phyloP scores from a whole-genome alignment of 2,329 filamentous ascomycete species.

The Mycocentrospora acerina region DNA sequence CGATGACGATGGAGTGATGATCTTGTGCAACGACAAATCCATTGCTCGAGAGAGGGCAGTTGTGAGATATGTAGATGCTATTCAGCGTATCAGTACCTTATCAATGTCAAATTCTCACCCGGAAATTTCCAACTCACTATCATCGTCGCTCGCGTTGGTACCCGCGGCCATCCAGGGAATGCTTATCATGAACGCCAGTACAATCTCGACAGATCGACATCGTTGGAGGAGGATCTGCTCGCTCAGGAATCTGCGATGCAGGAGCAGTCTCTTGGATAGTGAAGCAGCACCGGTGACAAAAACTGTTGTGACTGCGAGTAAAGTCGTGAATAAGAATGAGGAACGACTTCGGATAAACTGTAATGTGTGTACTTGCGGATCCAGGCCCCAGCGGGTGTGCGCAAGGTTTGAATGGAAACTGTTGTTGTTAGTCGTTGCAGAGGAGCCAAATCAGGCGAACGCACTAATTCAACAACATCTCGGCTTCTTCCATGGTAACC shows the following conservation, averaged over 20 bases:
- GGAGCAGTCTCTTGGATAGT: constrained; percentile 64
- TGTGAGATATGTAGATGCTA: constrained; percentile 69
- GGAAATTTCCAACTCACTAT: too few relatives aligned
- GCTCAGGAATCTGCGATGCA: constrained; percentile 64
- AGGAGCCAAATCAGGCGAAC: constrained; percentile 21
- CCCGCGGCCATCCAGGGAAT: constrained; percentile 74
- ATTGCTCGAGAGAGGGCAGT: constrained; percentile 69
- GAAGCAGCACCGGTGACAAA: constrained; percentile 66
- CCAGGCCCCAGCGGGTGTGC: constrained; percentile 73
- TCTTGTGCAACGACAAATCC: constrained; percentile 70
- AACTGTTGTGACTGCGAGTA: constrained; percentile 67
- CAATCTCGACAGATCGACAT: constrained; percentile 70
- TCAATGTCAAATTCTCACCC: too few relatives aligned
- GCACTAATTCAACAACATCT: constrained; percentile 65
- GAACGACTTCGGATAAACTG: constrained; percentile 67
- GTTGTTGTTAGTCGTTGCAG: background rate
- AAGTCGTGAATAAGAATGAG: constrained; percentile 70
- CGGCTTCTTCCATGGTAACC: constrained; percentile 66
- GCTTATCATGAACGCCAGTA: constrained; percentile 74
- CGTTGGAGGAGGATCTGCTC: constrained; percentile 63
- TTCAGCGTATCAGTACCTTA: too few relatives aligned
- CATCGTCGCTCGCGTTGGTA: constrained; percentile 67
- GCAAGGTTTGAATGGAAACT: constrained; percentile 71
- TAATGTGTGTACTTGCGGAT: constrained; percentile 65
- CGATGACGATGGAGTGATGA: constrained; percentile 59